phyloP scores from a whole-genome alignment of 441 rosid genomes.

The Hura crepitans region DNA sequence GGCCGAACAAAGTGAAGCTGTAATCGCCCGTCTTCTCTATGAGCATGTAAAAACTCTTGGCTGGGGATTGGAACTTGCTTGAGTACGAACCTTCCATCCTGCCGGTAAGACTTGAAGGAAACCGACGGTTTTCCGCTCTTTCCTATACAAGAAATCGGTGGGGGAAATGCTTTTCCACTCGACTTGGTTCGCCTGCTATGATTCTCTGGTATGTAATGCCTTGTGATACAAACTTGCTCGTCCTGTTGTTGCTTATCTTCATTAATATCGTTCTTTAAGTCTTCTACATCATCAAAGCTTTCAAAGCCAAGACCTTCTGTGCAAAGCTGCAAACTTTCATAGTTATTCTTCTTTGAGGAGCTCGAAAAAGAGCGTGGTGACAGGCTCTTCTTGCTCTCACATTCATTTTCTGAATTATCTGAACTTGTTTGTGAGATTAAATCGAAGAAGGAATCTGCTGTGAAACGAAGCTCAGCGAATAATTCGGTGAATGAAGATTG shows the following conservation, averaged over 20 bases:
- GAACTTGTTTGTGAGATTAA: constrained; percentile 16
- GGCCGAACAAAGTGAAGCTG: constrained; percentile 61
- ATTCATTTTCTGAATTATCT: constrained; percentile 10
- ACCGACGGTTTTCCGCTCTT: constrained; percentile 61
- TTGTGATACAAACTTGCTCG: constrained; percentile 19
- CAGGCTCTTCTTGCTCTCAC: constrained; percentile 22
- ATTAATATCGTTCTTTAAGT: constrained; percentile 33
- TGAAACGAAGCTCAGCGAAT: constrained; percentile 74
- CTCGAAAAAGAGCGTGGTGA: constrained; percentile 19
- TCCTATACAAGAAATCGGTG: constrained; percentile 63
- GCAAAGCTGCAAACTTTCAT: constrained; percentile 69
- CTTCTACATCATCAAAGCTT: constrained; percentile 66
- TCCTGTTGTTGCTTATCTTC: constrained; percentile 28
- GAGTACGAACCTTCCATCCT: constrained; percentile 76
- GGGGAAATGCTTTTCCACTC: constrained; percentile 40
- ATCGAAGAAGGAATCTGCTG: constrained; percentile 31
- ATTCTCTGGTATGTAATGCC: constrained; percentile 18
- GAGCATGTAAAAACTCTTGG: constrained; percentile 65
- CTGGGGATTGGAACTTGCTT: constrained; percentile 69
- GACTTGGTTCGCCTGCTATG: constrained; percentile 27
- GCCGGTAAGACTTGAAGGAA: constrained; percentile 65
- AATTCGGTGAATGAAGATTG: constrained; percentile 61
- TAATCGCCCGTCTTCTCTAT: constrained; percentile 72
- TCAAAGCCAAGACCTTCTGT: constrained; percentile 89
- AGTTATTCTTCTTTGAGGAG: constrained; percentile 26